These are phyloP conservation scores for Aspergillus carlsbadensis DNA, from an alignment of 495 filamentous ascomycete species.

Conservation along the genomic window DNA sequence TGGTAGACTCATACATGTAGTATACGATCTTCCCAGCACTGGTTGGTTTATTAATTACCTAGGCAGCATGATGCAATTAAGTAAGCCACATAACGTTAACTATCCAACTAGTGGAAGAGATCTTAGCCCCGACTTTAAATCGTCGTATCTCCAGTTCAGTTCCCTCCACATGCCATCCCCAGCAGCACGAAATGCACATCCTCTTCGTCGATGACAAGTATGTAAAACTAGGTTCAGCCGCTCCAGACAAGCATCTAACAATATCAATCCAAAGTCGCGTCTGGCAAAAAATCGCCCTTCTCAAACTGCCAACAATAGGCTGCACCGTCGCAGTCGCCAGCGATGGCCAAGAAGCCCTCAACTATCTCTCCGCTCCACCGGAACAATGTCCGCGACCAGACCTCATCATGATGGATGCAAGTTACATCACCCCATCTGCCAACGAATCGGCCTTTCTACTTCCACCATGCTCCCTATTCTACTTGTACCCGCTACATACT, in stretches of 20 bases:
- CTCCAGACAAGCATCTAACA: background rate
- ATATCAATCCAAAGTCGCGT: background rate
- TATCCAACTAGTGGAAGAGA: background rate
- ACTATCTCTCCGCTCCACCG: conserved; percentile 3
- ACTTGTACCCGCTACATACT: no score
- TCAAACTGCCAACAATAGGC: background rate
- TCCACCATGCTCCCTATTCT: no score
- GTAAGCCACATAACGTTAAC: background rate
- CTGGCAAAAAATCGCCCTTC: background rate
- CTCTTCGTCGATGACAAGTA: conserved; percentile 1
- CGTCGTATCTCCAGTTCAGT: no score
- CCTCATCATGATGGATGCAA: conserved; percentile 10
- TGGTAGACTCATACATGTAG: background rate
- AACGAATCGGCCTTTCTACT: no score
- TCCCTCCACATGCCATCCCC: no score
- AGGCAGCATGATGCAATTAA: background rate
- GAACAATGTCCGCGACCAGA: conserved; percentile 5
- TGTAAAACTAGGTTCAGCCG: background rate
- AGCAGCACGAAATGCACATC: no score
- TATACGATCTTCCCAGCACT: background rate
- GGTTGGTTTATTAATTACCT: background rate
- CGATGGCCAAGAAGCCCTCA: conserved; percentile 10
- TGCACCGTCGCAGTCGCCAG: conserved; percentile 2
- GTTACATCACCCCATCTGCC: no score
- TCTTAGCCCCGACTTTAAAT: no score